A percentile compares a stretch with the other conserved stretches of the same genome.
These are phyloP conservation scores for Adiantum capillusveneris DNA, from an alignment of 75 land plant genomes.

Conservation along the genomic window DNA sequence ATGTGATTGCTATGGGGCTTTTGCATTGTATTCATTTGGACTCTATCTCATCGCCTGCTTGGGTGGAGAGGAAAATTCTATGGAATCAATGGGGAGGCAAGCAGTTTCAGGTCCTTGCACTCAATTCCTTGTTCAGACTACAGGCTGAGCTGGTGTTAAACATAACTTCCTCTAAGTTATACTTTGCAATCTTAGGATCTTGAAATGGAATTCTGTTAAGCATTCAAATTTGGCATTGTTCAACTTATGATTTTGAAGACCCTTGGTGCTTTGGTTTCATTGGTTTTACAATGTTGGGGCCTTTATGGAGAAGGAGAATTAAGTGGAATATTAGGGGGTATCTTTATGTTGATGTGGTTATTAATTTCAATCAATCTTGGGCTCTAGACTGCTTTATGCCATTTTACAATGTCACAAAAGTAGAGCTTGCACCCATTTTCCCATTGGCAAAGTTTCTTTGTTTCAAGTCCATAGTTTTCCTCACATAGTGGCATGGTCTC, in stretches of 20 bases:
- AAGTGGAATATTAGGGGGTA: constrained; percentile 76
- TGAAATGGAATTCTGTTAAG: too few relatives aligned
- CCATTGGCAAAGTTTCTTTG: constrained; percentile 68
- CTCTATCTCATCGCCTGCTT: constrained; percentile 47
- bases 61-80: constrained; percentile 27
- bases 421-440: constrained; percentile 57
- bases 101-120: too few relatives aligned
- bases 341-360: constrained; percentile 63
- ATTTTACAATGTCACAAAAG: constrained; percentile 69
- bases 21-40: constrained; percentile 79
- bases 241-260: constrained; percentile 82
- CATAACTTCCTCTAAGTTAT: too few relatives aligned
- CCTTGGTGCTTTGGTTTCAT: constrained; percentile 51
- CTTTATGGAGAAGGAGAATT: constrained; percentile 87
- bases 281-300: constrained; percentile 52
- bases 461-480: constrained; percentile 75
- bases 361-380: constrained; percentile 74
- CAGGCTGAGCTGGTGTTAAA: too few relatives aligned
- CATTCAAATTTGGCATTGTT: too few relatives aligned
- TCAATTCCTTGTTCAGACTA: too few relatives aligned
- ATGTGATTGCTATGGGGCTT: constrained; percentile 93
- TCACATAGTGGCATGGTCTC: constrained; percentile 91
- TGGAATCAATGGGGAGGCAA: too few relatives aligned
- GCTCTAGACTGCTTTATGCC: constrained; percentile 82
- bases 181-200: too few relatives aligned